phyloP scores from a whole-genome alignment of 306 rosid species.

The Vigna unguiculata region DNA sequence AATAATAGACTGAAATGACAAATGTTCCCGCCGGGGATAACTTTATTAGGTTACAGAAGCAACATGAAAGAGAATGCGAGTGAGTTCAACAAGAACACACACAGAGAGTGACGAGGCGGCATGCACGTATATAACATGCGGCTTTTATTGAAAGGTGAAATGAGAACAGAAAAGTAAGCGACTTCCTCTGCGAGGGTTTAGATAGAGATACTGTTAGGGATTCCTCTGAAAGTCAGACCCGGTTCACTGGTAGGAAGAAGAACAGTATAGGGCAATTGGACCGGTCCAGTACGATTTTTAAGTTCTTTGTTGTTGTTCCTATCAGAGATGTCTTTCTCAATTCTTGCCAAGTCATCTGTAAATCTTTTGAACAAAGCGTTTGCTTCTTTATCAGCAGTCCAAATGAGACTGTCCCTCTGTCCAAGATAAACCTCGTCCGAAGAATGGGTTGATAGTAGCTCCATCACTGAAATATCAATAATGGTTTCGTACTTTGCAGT shows the following conservation, averaged over 20 bases:
- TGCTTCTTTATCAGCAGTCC: constrained; percentile 45
- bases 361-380: neutral
- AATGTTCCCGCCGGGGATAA: too few species aligned
- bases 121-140: too few species aligned
- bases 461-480: constrained; percentile 63
- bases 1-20: too few species aligned
- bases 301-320: constrained; percentile 43
- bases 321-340: constrained; percentile 33
- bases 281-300: constrained; percentile 62
- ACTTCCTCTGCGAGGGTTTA: constrained; percentile 7
- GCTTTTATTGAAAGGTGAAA: too few species aligned
- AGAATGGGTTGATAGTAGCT: constrained; percentile 68
- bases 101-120: too few species aligned
- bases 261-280: constrained; percentile 67
- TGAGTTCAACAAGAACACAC: neutral
- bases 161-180: neutral
- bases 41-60: too few species aligned
- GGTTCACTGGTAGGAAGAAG: constrained; percentile 64
- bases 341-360: constrained; percentile 27
- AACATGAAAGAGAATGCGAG: neutral
- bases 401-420: constrained; percentile 45
- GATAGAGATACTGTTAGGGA: constrained; percentile 77
- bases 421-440: constrained; percentile 71
- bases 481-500: constrained; percentile 62
- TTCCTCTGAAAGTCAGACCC: constrained; percentile 76